Evolutionary conservation across 106 monocot genomes (phyloP).

Genomic region (Dendrobium nobile): DNA sequence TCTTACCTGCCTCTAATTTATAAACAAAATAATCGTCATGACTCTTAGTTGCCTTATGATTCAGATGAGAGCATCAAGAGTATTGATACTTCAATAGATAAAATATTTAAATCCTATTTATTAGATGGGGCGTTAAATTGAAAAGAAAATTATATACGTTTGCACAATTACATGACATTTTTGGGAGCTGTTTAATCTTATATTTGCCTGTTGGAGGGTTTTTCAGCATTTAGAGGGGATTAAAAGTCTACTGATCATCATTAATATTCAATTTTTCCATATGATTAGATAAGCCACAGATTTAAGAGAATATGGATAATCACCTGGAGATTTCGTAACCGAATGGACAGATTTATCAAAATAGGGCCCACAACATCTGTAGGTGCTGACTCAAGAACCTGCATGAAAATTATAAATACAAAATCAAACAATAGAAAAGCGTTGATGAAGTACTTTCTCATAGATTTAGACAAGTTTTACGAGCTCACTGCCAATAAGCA

Average conservation of each 20-base stretch:
- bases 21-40: too few relatives aligned
- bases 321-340: slow-evolving; percentile 90
- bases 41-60: too few relatives aligned
- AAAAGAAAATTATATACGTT: too few relatives aligned
- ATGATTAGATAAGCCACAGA: background rate
- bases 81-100: too few relatives aligned
- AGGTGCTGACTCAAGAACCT: slow-evolving; percentile 70
- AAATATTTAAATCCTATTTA: too few relatives aligned
- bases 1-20: too few relatives aligned
- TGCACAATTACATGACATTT: too few relatives aligned
- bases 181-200: too few relatives aligned
- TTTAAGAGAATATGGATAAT: slow-evolving; percentile 4
- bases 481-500: slow-evolving; percentile 67
- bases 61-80: too few relatives aligned
- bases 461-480: background rate
- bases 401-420: slow-evolving; percentile 12
- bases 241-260: background rate
- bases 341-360: slow-evolving; percentile 64
- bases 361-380: slow-evolving; percentile 75
- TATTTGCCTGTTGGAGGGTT: too few relatives aligned
- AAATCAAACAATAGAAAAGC: background rate
- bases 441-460: background rate
- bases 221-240: too few relatives aligned
- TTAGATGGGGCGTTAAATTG: too few relatives aligned
- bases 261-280: background rate